A percentile compares a stretch with the other conserved stretches of the same genome.
Conservation (phyloP, 2,329 filamentous ascomycete genomes). For the Colletotrichum tanaceti region DNA sequence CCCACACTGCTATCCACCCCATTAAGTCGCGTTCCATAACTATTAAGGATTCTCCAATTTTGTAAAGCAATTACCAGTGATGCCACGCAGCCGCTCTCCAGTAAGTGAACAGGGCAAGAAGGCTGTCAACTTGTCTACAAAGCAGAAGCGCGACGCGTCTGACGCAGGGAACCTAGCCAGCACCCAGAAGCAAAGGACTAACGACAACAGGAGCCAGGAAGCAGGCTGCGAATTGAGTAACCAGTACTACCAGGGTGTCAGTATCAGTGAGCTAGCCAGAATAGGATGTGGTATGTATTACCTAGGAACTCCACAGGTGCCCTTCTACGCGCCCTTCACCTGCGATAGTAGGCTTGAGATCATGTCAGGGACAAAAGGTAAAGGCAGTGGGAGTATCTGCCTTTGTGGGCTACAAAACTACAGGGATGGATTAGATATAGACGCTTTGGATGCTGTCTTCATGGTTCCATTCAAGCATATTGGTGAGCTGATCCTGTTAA, state of each 20-base stretch:
- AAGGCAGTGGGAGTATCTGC: not conserved
- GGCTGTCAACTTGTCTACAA: not conserved
- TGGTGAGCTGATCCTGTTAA: not conserved
- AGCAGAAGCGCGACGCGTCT: constrained; percentile 17
- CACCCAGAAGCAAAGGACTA: constrained; percentile 7
- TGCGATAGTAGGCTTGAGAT: constrained; percentile 5
- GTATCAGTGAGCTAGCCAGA: not conserved
- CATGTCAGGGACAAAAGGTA: not conserved
- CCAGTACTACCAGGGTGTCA: constrained; percentile 19
- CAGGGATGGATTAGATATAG: not conserved
- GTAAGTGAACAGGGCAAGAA: not conserved
- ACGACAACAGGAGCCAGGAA: not conserved
- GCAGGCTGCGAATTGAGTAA: not conserved
- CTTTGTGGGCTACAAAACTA: not conserved
- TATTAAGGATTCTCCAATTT: too few species aligned
- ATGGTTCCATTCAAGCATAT: not conserved
- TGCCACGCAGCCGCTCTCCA: not conserved
- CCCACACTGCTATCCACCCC: too few species aligned
- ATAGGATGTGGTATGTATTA: not conserved
- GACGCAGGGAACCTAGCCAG: not conserved
- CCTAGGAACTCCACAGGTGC: not conserved
- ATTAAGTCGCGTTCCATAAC: too few species aligned
- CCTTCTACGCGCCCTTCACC: constrained; percentile 5
- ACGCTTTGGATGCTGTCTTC: not conserved
- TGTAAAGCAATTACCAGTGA: too few species aligned